Conservation (phyloP, 2,329 filamentous ascomycete species). For the Colletotrichum sp. region DNA sequence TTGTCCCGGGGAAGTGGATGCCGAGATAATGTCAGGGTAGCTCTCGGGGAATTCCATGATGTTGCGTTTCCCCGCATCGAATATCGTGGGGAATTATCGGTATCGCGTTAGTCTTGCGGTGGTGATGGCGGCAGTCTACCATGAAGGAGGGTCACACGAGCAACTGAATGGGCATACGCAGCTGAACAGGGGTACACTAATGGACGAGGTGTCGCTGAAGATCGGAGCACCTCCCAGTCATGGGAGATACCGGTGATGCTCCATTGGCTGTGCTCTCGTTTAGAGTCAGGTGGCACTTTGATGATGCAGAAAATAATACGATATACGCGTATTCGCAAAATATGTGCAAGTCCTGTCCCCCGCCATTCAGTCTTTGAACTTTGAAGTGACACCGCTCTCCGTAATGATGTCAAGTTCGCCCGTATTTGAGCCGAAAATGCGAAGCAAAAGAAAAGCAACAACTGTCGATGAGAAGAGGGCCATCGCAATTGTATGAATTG, state of each 20-base stretch:
- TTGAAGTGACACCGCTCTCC: neutral
- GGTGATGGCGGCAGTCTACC: neutral
- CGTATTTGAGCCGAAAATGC: neutral
- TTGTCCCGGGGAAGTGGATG: neutral
- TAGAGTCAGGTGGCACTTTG: neutral
- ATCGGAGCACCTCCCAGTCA: neutral
- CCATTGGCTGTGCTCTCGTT: neutral
- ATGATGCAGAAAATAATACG: neutral
- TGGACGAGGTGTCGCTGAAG: neutral
- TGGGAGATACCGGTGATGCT: neutral
- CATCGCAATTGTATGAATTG: neutral
- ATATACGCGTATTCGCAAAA: neutral
- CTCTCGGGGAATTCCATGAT: neutral
- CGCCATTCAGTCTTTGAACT: neutral
- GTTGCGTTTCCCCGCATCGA: neutral
- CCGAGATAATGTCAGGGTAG: neutral
- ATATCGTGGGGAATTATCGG: neutral
- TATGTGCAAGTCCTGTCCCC: neutral
- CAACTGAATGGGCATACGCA: neutral
- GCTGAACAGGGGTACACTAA: neutral
- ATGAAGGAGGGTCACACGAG: neutral
- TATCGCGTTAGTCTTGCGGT: neutral
- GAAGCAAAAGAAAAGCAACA: neutral
- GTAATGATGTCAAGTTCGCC: neutral
- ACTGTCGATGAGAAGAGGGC: neutral